Evolutionary conservation across 1,139 yeast species (phyloP), one percentile per base, ranked within the genome.

Genomic region (Blastobotrys arbuscula): DNA sequence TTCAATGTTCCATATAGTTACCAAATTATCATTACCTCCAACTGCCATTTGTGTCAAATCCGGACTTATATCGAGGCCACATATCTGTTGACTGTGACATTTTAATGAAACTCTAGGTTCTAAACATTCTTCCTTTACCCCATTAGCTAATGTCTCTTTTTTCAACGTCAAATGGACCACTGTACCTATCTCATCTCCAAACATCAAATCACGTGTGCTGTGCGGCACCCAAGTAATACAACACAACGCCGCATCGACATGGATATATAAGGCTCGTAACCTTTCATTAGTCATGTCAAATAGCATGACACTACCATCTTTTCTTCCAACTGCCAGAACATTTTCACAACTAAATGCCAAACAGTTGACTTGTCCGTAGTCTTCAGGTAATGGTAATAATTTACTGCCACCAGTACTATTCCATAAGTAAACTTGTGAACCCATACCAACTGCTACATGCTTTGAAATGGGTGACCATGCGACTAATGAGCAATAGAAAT

Each of bases 401-500:
- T 30, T 45, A 0, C 84, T 80, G 1, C 78, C 79, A 8, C 68
- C 65, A 13, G 65, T 68, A 36, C 76, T 77, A 6, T 78, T 74
- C 96, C 96, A 89, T 30, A 82, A 61, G 61, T 78, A 85, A 0
- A 81, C 84, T 7, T 74, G 70, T 2, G 69, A 61, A 0, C 81
- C 82, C 35, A 88, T 66, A 0, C 92, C 97, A 1, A 88, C 90
- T 0, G 84, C 84, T 0, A 88, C 70, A 30, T 71, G 71, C 24
- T 74, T 74, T 1, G 78, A 67, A 23, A 61, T 61, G 2, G 64
- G 63, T 0, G 90, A 81, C 95, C 96, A 88, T 10, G 90, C 77
- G 0, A 88, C 77, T 44, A 85, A 69, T 59, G 86, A 85, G 1
- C 88, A 76, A 65, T 89, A 89, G 62, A 82, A 89, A 63, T 89